phyloP scores from a whole-genome alignment of 75 land plant species.

The Cryptomeria japonica region DNA sequence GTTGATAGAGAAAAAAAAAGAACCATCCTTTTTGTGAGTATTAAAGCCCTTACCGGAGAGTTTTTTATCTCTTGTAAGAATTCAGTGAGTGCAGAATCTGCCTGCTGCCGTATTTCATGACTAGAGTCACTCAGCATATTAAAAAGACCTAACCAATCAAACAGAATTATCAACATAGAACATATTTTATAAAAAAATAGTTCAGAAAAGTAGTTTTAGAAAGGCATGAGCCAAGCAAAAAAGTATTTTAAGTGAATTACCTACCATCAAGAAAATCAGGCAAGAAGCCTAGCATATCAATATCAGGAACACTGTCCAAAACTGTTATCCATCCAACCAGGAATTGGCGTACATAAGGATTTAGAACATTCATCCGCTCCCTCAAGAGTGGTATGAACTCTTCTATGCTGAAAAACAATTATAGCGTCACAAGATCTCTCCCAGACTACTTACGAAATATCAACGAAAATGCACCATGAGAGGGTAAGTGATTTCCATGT shows the following conservation, averaged over 20 bases:
- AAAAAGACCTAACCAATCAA: constrained; percentile 69
- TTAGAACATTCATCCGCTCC: constrained; percentile 98
- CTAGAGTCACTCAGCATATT: constrained; percentile 99
- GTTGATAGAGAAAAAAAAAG: neutral
- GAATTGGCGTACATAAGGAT: constrained; percentile 97
- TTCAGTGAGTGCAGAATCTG: constrained; percentile 98
- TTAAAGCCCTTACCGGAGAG: constrained; percentile 79
- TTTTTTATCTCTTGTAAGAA: constrained; percentile 99
- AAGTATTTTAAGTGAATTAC: neutral
- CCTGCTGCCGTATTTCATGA: constrained; percentile 98
- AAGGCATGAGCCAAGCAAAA: neutral
- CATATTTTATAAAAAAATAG: neutral
- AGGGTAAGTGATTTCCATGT: neutral
- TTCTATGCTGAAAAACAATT: constrained; percentile 70
- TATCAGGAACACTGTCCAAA: constrained; percentile 98
- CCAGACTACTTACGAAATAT: neutral
- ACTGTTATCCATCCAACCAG: constrained; percentile 99
- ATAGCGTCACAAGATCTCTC: neutral
- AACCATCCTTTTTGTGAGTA: neutral
- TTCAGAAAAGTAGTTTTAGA: neutral
- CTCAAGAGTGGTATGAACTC: constrained; percentile 95
- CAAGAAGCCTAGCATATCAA: constrained; percentile 99
- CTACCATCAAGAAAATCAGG: constrained; percentile 99
- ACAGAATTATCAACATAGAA: constrained; percentile 1
- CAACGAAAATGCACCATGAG: neutral